These are phyloP conservation scores for Psidium guajava DNA, from an alignment of 345 rosid genomes.

Conservation along the genomic window DNA sequence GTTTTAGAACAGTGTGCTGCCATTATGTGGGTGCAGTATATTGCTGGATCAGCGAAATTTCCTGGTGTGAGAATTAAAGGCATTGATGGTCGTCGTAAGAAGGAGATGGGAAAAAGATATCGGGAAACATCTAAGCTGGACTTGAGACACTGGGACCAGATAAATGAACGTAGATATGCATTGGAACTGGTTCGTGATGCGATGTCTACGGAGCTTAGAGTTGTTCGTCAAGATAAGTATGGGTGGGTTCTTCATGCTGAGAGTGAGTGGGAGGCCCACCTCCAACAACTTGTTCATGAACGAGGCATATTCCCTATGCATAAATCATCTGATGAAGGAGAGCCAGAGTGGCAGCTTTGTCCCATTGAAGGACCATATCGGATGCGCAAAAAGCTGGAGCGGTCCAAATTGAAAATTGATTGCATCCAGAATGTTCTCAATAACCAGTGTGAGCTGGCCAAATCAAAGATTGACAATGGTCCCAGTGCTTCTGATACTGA, in stretches of 20 bases:
- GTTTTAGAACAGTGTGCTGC: conserved; percentile 96
- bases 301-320: conserved; percentile 90
- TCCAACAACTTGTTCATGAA: conserved; percentile 95
- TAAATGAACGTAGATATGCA: conserved; percentile 92
- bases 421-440: conserved; percentile 74
- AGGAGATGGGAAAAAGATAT: conserved; percentile 87
- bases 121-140: conserved; percentile 75
- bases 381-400: conserved; percentile 98
- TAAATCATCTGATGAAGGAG: conserved; percentile 41
- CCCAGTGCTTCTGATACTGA: conserved; percentile 57
- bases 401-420: conserved; percentile 69
- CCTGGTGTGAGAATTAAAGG: conserved; percentile 93
- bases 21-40: conserved; percentile 90
- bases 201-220: conserved; percentile 98
- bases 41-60: conserved; percentile 90
- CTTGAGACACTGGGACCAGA: conserved; percentile 87
- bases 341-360: conserved; percentile 98
- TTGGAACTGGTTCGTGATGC: conserved; percentile 88
- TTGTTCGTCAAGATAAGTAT: conserved; percentile 97
- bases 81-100: conserved; percentile 85
- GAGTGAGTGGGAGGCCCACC: conserved; percentile 97
- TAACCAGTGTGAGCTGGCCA: conserved; percentile 65
- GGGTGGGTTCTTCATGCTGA: conserved; percentile 99
- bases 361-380: conserved; percentile 99
- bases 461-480: conserved; percentile 41